phyloP scores from a whole-genome alignment of 768 basidiomycete genomes.

The Erythrobasidium yunnanense region DNA sequence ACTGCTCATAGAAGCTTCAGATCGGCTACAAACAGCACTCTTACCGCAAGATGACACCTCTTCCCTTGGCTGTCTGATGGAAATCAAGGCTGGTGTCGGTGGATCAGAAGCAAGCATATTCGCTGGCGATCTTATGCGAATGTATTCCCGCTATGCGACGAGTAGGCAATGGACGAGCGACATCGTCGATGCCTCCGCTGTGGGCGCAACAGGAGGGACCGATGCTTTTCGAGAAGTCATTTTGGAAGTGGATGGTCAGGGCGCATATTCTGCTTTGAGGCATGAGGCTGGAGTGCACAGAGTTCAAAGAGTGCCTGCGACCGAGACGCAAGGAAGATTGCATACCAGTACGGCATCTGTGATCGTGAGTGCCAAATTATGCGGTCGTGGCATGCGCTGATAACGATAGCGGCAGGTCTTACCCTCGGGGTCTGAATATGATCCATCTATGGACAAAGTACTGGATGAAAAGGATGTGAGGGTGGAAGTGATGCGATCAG shows the following conservation, averaged over 20 bases:
- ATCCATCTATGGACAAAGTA: constrained; percentile 57
- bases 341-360: constrained; percentile 86
- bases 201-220: constrained; percentile 35
- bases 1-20: background rate
- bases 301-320: constrained; percentile 84
- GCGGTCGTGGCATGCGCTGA: background rate
- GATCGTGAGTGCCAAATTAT: constrained; percentile 50
- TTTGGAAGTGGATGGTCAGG: constrained; percentile 64
- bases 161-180: constrained; percentile 53
- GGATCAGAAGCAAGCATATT: constrained; percentile 81
- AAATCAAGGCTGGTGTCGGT: constrained; percentile 85
- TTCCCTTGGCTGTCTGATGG: constrained; percentile 59
- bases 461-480: constrained; percentile 69
- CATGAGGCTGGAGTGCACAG: constrained; percentile 96
- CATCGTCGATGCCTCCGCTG: constrained; percentile 34
- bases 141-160: constrained; percentile 63
- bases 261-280: constrained; percentile 64
- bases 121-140: constrained; percentile 60
- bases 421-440: constrained; percentile 61
- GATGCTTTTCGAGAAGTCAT: constrained; percentile 58
- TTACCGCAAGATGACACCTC: constrained; percentile 23
- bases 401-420: constrained; percentile 65
- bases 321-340: constrained; percentile 72
- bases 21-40: constrained; percentile 24
- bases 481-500: constrained; percentile 85